These are phyloP conservation scores for Sisymbrium irio DNA, from an alignment of 345 rosid genomes.

Conservation along the genomic window DNA sequence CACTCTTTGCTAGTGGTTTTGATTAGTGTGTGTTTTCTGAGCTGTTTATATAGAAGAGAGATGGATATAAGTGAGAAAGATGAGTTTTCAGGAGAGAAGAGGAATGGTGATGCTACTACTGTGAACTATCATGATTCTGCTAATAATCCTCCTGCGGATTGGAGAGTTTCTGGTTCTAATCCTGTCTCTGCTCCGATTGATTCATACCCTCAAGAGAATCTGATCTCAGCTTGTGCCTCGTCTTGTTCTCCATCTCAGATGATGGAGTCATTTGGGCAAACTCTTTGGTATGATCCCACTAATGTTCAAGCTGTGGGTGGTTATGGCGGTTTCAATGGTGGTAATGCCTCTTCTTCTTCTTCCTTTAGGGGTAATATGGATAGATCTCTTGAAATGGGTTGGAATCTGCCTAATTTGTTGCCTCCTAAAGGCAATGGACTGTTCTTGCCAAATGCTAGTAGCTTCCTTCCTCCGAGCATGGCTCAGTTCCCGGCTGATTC, in stretches of 20 bases:
- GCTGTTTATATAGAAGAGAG: slow-evolving; percentile 33
- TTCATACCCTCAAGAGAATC: slow-evolving; percentile 53
- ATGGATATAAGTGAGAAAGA: slow-evolving; percentile 71
- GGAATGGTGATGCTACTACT: slow-evolving; percentile 41
- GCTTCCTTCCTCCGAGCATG: slow-evolving; percentile 60
- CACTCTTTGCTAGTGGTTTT: slow-evolving; percentile 21
- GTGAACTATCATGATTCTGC: slow-evolving; percentile 48
- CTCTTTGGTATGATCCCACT: slow-evolving; percentile 66
- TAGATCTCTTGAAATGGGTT: slow-evolving; percentile 62
- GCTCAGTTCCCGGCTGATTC: slow-evolving; percentile 90
- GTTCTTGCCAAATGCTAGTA: slow-evolving; percentile 49
- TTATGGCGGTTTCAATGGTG: slow-evolving; percentile 55
- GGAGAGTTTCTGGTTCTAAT: slow-evolving; percentile 56
- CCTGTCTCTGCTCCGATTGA: slow-evolving; percentile 46
- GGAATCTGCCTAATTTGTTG: slow-evolving; percentile 66
- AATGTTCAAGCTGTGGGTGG: slow-evolving; percentile 60
- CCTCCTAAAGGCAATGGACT: slow-evolving; percentile 52
- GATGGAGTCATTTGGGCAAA: slow-evolving; percentile 61
- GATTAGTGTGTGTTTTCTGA: background rate
- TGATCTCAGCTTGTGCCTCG: slow-evolving; percentile 49
- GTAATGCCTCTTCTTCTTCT: slow-evolving; percentile 16
- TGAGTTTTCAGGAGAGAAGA: slow-evolving; percentile 53
- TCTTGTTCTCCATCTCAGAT: slow-evolving; percentile 69
- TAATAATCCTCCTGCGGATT: slow-evolving; percentile 46
- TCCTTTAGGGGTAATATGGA: slow-evolving; percentile 50